phyloP scores from a whole-genome alignment of 2,329 filamentous ascomycete species.

The Kalaharituber pfeilii region DNA sequence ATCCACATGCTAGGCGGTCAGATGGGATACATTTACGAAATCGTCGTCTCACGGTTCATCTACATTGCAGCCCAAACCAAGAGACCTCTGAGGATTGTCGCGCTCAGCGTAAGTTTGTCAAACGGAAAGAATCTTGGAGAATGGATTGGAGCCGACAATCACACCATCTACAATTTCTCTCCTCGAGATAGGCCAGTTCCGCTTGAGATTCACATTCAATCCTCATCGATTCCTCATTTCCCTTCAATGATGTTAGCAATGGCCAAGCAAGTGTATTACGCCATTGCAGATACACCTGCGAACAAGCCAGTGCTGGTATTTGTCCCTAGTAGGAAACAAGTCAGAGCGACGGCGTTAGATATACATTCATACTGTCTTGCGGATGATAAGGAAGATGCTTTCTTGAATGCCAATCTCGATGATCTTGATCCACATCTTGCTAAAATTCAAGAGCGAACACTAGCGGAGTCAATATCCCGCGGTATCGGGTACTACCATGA shows the following conservation, averaged over 20 bases:
- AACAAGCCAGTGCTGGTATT: constrained; percentile 85
- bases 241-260: constrained; percentile 97
- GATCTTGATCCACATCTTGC: constrained; percentile 69
- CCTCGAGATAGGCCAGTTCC: constrained; percentile 78
- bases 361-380: constrained; percentile 71
- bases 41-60: constrained; percentile 94
- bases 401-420: constrained; percentile 67
- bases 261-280: constrained; percentile 82
- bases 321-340: constrained; percentile 84
- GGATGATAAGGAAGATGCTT: constrained; percentile 83
- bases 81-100: constrained; percentile 68
- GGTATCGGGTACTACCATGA: constrained; percentile 97
- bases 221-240: constrained; percentile 89
- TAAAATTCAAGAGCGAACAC: constrained; percentile 65
- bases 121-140: constrained; percentile 90
- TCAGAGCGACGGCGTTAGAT: constrained; percentile 70
- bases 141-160: constrained; percentile 95
- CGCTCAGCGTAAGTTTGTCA: constrained; percentile 75
- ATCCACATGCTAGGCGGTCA: constrained; percentile 81
- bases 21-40: constrained; percentile 80
- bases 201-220: constrained; percentile 84
- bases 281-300: constrained; percentile 71
- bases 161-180: constrained; percentile 97
- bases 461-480: constrained; percentile 78
- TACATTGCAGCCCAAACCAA: constrained; percentile 83